Evolutionary conservation across 2,329 filamentous ascomycete species (phyloP), one percentile per base, ranked within the genome.

Genomic region (Hypoxylon sp.): DNA sequence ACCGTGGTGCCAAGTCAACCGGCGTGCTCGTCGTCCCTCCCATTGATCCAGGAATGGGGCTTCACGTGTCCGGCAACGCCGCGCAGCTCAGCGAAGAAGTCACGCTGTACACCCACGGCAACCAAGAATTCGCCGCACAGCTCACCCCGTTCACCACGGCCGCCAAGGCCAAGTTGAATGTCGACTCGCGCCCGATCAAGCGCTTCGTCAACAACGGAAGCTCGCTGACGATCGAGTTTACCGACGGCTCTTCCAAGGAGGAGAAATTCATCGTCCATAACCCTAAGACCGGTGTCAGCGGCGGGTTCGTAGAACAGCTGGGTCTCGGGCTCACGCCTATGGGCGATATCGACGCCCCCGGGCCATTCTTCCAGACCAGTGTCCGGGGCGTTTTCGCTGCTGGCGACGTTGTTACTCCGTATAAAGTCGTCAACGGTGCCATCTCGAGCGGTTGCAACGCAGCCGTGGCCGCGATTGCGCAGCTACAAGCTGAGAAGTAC

Each of bases 171-270:
- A 69, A 64, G 27, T 66, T 71, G 48, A 61, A 68, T 2, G 57
- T 75, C 7, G 73, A 75, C 50, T 8, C 68, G 13, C 73, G 79
- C 22, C 37, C 58, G 17, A 79, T 79, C 66, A 72, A 68, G 50
- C 62, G 64, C 6, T 65, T 74, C 11, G 17, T 64, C 1, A 40
- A 54, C 0, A 67, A 56, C 6, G 7, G 22, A 49, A 2, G 13
- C 20, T 68, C 65, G 1, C 69, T 72, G 2, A 70, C n/a, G 1
- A 67, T 75, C 5, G 71, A 72, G 30, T 71, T 74, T 30, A 51
- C 8, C 0, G 72, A 76, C 35, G 72, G 72, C 0, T 44, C 59
- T 8, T 62, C 31, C 22, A 73, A 67, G 10, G 48, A 68, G n/a
- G 74, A 76, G 25, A 70, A 68, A 31, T 75, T 76, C 57, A 57